Evolutionary conservation across 306 rosid genomes (phyloP).

Genomic region (Arachis hypogaea): DNA sequence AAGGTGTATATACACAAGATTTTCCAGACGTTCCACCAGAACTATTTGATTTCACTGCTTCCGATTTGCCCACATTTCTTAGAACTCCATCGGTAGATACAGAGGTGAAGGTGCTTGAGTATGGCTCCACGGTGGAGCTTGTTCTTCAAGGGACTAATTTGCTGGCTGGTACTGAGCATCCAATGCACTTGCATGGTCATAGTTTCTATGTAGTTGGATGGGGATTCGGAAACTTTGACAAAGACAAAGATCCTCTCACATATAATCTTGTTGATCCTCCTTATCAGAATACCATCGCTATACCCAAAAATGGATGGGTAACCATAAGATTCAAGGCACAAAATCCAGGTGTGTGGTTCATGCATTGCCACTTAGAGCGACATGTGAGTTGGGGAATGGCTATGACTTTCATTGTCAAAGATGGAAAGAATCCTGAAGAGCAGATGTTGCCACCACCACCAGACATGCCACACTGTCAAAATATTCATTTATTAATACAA

Average conservation of each 20-base stretch:
- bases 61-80: neutral
- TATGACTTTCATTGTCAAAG: slow-evolving; percentile 53
- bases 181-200: slow-evolving; percentile 58
- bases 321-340: slow-evolving; percentile 38
- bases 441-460: slow-evolving; percentile 51
- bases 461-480: slow-evolving; percentile 46
- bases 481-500: slow-evolving; percentile 10
- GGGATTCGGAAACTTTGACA: slow-evolving; percentile 65
- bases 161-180: slow-evolving; percentile 18
- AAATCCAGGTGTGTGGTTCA: slow-evolving; percentile 67
- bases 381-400: slow-evolving; percentile 66
- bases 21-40: slow-evolving; percentile 51
- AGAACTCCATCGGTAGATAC: slow-evolving; percentile 41
- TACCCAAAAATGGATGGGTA: slow-evolving; percentile 61
- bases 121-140: slow-evolving; percentile 48
- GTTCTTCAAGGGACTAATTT: slow-evolving; percentile 54
- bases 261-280: slow-evolving; percentile 71
- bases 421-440: slow-evolving; percentile 40
- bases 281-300: slow-evolving; percentile 43
- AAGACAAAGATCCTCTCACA: slow-evolving; percentile 41
- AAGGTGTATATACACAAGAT: slow-evolving; percentile 40
- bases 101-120: slow-evolving; percentile 48
- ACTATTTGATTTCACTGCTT: slow-evolving; percentile 48
- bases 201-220: slow-evolving; percentile 59
- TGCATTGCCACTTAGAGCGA: slow-evolving; percentile 63